Evolutionary conservation across 352 stramenopile genomes (phyloP), one percentile per base, ranked within the genome.

Genomic region (Pythium utonaiense): DNA sequence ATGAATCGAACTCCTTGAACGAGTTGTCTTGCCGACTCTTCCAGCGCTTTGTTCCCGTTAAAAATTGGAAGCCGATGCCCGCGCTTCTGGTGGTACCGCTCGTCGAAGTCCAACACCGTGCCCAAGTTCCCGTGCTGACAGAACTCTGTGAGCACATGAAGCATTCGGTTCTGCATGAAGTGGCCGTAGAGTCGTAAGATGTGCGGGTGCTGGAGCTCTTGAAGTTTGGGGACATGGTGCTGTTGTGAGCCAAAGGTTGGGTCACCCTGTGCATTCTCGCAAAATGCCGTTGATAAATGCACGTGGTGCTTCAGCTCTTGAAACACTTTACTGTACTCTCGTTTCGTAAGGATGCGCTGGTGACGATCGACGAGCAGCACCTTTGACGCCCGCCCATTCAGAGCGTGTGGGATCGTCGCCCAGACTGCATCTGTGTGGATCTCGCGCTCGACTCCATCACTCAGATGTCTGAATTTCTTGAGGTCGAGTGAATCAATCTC

Each of bases 161-260:
- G 62, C 40, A 31, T 61, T 2, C 44, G 55, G 24, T 61, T 60
- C 17, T 50, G 50, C 50, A 53, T 64, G 27, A 64, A 69, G 27
- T 61, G 34, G 5, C 55, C 62, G 48, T 60, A 64, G 1, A 69
- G 36, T 9, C 56, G 38, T 0, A 69, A 6, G 19, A 69, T 56
- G 19, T 64, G 50, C n/a, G 55, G 55, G 40, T 69, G 55, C 34
- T 69, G 62, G 22, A 68, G 47, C 24, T 68, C 61, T 28, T 68
- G 54, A 1, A 68, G 2, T 24, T 38, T 45, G 12, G 54, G 53
- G 5, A 51, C 21, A 22, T 63, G 33, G 0, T 47, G 13, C 12
- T 19, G 9, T 17, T 36, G 47, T 1, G 34, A 28, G 5, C 22
- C 28, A 16, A 41, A 56, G 0, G 47, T 25, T 24, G n/a, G 36